Conservation (phyloP, 805 yeast species). For the Suhomyces tanzawaensis region DNA sequence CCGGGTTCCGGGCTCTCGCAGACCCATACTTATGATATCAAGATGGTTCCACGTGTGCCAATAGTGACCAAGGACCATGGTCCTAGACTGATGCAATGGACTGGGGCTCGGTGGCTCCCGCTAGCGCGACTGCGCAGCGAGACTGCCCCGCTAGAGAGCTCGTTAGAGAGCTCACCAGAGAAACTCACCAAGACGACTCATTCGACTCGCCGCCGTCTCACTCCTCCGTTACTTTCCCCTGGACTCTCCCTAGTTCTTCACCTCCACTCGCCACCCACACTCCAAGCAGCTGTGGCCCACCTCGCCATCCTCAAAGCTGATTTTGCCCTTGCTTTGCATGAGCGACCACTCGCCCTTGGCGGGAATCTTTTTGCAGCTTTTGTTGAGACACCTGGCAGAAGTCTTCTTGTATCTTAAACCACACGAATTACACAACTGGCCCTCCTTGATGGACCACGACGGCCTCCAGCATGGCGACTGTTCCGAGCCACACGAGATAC, state of each 20-base stretch:
- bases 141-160: too few relatives aligned
- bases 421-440: conserved; percentile 96
- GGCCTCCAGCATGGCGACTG: conserved; percentile 99
- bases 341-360: conserved; percentile 94
- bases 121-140: too few relatives aligned
- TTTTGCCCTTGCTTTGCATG: conserved; percentile 70
- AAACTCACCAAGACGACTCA: too few relatives aligned
- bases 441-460: conserved; percentile 85
- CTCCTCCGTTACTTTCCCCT: too few relatives aligned
- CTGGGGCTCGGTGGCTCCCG: too few relatives aligned
- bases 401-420: conserved; percentile 94
- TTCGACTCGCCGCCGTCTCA: too few relatives aligned
- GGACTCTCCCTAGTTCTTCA: conserved; percentile 22
- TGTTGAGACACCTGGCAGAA: conserved; percentile 81
- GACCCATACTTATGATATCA: too few relatives aligned
- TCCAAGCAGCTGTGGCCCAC: conserved; percentile 42
- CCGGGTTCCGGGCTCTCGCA: too few relatives aligned
- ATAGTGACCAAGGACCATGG: too few relatives aligned
- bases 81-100: too few relatives aligned
- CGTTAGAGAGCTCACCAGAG: too few relatives aligned
- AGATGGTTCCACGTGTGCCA: too few relatives aligned
- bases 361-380: conserved; percentile 80
- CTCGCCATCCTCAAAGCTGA: conserved; percentile 36
- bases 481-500: conserved; percentile 87
- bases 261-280: conserved; percentile 44